phyloP scores from a whole-genome alignment of 2,329 filamentous ascomycete genomes.

The Pestalotiopsis sp. region DNA sequence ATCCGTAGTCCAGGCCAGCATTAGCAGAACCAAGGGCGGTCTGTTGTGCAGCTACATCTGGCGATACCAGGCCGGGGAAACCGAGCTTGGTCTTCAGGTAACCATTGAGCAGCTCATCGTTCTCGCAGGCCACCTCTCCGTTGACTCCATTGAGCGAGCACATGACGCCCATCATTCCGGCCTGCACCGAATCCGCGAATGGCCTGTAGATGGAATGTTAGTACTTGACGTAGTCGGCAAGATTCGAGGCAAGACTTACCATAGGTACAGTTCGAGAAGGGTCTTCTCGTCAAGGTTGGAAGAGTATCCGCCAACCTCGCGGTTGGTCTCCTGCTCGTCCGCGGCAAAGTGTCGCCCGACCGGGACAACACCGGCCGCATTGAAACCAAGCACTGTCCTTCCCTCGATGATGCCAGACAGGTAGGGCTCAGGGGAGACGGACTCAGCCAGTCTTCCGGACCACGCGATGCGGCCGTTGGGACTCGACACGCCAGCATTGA shows the following conservation, averaged over 20 bases:
- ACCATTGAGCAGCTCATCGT: conserved; percentile 21
- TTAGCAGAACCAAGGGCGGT: conserved; percentile 4
- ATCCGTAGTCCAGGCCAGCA: conserved; percentile 4
- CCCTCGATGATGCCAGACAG: conserved; percentile 4
- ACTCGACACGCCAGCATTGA: conserved; percentile 16
- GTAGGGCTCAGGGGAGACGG: conserved; percentile 6
- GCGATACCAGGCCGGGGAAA: conserved; percentile 21
- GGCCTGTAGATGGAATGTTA: conserved; percentile 12
- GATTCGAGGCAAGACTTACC: background rate
- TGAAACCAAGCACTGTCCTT: conserved; percentile 6
- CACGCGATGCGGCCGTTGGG: conserved; percentile 14
- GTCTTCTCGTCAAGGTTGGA: conserved; percentile 26
- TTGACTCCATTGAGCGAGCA: conserved; percentile 29
- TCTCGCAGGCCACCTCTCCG: conserved; percentile 27
- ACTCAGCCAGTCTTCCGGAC: background rate
- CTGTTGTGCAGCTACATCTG: background rate
- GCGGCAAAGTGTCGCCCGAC: conserved; percentile 14
- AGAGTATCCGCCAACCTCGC: conserved; percentile 12
- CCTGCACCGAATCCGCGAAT: conserved; percentile 22
- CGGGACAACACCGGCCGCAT: conserved; percentile 11
- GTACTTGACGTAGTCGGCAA: background rate
- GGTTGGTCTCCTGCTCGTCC: conserved; percentile 20
- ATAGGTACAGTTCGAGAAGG: conserved; percentile 26
- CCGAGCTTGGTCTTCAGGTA: conserved; percentile 31
- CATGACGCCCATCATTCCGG: conserved; percentile 25